phyloP scores from a whole-genome alignment of 306 rosid genomes.

The Casuarina cunninghamiana region DNA sequence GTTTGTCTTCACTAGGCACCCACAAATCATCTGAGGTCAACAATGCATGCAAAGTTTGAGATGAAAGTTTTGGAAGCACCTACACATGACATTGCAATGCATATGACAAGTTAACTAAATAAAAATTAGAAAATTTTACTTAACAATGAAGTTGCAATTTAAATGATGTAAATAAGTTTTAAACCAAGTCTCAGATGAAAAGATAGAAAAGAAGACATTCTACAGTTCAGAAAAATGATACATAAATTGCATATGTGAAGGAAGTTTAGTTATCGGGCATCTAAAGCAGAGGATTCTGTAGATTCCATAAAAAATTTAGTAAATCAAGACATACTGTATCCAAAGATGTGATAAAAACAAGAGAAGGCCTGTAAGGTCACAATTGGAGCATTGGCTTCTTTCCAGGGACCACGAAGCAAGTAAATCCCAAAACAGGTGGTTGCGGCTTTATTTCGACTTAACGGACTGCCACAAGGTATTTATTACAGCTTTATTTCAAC shows the following conservation, averaged over 20 bases:
- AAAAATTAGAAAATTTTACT: background rate
- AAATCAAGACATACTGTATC: background rate
- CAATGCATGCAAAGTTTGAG: conserved; percentile 83
- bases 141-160: background rate
- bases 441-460: no score
- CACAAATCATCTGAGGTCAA: conserved; percentile 85
- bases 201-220: background rate
- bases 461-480: no score
- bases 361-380: background rate
- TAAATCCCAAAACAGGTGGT: background rate
- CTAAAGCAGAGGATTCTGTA: background rate
- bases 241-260: background rate
- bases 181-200: background rate
- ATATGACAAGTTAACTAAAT: background rate
- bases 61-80: conserved; percentile 95
- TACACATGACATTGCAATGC: conserved; percentile 23
- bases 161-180: background rate
- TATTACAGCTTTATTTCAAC: no score
- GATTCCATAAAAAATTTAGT: background rate
- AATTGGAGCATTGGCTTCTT: no score
- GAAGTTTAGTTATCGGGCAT: background rate
- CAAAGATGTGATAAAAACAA: background rate
- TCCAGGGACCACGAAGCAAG: conserved; percentile 92
- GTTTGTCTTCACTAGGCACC: conserved; percentile 84
- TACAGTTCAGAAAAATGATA: background rate